Evolutionary conservation across 768 basidiomycete genomes (phyloP), one percentile per base, ranked within the genome.

Genomic region (Mycena galericulata): DNA sequence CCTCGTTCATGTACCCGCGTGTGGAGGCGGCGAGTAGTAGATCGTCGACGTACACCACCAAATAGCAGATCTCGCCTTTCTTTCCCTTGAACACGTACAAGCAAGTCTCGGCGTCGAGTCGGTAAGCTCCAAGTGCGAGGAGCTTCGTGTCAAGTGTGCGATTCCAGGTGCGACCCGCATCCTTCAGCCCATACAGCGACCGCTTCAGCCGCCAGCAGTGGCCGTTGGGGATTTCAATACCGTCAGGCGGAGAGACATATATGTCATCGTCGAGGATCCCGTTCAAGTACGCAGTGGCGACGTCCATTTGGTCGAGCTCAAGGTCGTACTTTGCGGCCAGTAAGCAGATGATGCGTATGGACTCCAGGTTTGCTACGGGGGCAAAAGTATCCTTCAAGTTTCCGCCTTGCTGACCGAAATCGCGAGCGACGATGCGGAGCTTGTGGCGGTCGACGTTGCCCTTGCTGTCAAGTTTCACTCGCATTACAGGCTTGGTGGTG

Each of bases 141-240:
- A 59, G 57, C 17, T 59, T 59, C 0, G 4, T n/a, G 45, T 59
- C 57, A 8, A 59, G 45, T 0, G 43, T 59, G 1, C 20, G 57
- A 11, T 59, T 59, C 57, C 57, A 59, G 8, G 57, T 59, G 9
- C 57, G 57, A 4, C 57, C 57, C 2, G 57, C 57, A 2, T 59
- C 20, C 30, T 59, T 46, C 14, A 59, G n/a, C 3, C 57, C 57
- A 3, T 59, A 59, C 2, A 59, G 32, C 0, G 57, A 59, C 11
- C 43, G 43, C 8, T 32, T 45, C 38, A 56, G 15, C 0, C 38
- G 24, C 54, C 54, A 46, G 10, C 57, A 59, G 5, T 46, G 30
- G 1, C 41, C 57, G 5, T 45, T 30, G 0, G 57, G n/a, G 12
- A 59, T 56, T 26, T 38, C 38, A 4, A 34, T 7, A 0, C 57